A percentile compares a stretch with the other conserved stretches of the same genome.
These are phyloP conservation scores for Beauveria brongniartii DNA, from an alignment of 2,329 filamentous ascomycete species.

Conservation along the genomic window DNA sequence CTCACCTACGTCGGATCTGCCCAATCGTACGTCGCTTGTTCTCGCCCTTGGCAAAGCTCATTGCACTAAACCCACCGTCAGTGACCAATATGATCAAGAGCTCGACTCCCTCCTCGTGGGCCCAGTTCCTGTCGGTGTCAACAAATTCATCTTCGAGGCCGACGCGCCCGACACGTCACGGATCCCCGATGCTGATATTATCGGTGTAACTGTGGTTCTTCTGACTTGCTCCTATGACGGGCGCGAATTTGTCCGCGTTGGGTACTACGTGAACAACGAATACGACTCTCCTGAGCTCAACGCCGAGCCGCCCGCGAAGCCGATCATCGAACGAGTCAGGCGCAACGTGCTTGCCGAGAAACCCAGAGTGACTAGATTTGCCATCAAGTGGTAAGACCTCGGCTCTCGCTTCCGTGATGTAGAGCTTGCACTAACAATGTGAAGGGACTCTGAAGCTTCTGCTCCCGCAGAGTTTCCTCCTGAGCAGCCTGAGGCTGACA, in stretches of 20 bases:
- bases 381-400: constrained; percentile 83
- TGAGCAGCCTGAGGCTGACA: constrained; percentile 93
- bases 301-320: constrained; percentile 84
- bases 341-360: constrained; percentile 95
- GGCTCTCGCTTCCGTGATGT: background rate
- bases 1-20: constrained; percentile 97
- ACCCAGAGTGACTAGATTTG: constrained; percentile 92
- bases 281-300: constrained; percentile 88
- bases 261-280: constrained; percentile 99
- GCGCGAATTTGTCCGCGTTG: constrained; percentile 93
- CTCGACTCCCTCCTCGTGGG: constrained; percentile 94
- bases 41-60: background rate
- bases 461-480: constrained; percentile 94
- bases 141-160: constrained; percentile 98
- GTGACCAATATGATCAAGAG: constrained; percentile 95
- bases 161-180: constrained; percentile 82
- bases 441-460: constrained; percentile 93
- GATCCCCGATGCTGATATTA: constrained; percentile 90
- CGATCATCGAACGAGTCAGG: constrained; percentile 82
- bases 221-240: constrained; percentile 95
- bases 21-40: constrained; percentile 64
- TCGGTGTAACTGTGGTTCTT: constrained; percentile 94
- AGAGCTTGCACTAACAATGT: constrained; percentile 2
- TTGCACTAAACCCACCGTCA: constrained; percentile 27
- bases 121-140: constrained; percentile 93